Percentiles rank a stretch among this genome's conserved stretches.
phyloP scores from a whole-genome alignment of 2,329 filamentous ascomycete species.

The Aureobasidium leucospermi region DNA sequence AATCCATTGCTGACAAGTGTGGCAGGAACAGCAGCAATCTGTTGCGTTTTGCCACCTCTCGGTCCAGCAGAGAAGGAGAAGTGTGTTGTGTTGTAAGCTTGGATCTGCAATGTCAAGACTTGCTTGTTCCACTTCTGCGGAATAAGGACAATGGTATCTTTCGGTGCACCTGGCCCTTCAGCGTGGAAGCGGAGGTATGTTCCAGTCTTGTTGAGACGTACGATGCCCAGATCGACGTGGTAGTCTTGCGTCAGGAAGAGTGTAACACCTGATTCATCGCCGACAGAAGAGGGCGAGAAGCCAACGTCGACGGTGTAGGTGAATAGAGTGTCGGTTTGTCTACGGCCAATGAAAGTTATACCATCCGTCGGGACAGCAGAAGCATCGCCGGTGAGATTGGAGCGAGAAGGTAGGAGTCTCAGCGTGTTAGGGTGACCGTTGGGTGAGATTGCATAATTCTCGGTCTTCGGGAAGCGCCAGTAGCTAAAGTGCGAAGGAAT shows the following conservation, averaged over 20 bases:
- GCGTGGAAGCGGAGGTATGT: conserved; percentile 2
- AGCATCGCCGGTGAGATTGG: conserved; percentile 45
- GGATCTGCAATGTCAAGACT: neutral
- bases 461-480: conserved; percentile 45
- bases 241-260: conserved; percentile 49
- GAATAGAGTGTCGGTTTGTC: conserved; percentile 51
- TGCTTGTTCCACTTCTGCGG: neutral
- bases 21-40: conserved; percentile 3
- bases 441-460: conserved; percentile 41
- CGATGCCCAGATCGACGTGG: conserved; percentile 42
- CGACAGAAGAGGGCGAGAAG: conserved; percentile 32
- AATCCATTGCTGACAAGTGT: conserved; percentile 13
- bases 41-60: neutral
- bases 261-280: conserved; percentile 47
- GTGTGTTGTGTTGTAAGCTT: conserved; percentile 8
- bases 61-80: conserved; percentile 10
- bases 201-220: conserved; percentile 11
- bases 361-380: conserved; percentile 33
- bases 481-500: conserved; percentile 50
- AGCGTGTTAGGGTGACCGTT: conserved; percentile 38
- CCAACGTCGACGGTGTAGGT: conserved; percentile 42
- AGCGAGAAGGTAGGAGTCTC: conserved; percentile 39
- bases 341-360: conserved; percentile 47
- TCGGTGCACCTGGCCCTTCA: neutral
- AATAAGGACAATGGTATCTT: neutral